Base-by-base conservation (phyloP, 2,329 filamentous ascomycete genomes). In the Alternaria infectoria region DNA sequence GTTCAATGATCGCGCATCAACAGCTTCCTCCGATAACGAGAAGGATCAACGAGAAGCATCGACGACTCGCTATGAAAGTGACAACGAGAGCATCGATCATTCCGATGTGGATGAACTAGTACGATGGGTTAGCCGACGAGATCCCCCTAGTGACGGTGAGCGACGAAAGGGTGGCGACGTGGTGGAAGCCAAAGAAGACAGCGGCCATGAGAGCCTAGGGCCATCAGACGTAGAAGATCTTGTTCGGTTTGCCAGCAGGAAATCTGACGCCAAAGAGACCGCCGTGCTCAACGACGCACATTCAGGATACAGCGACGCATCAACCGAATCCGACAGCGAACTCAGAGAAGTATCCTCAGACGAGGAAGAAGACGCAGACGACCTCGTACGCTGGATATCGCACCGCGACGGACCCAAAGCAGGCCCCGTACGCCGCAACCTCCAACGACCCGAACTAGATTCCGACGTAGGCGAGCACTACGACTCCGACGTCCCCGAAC, bases 91-190 rank as follows among this genome's bases (percentile, higher is more conserved):
- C 19, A 74, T 79, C 17, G 36, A 74, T n/a, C 69, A 78, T 40
- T 74, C 72, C 1, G 72, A 78, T 59, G 69, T 78, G 3, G 76
- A 79, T 23, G 76, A 77, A 1, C 25, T 79, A 4, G 70, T 77
- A 15, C 72, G 75, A 28, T 79, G 76, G 77, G 73, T 78, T 8
- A 77, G 75, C 49, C 65, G 71, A 60, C 64, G 70, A 36, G 74
- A 77, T 57, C 66, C 69, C n/a, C 68, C 73, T 7, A 74, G 72
- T 23, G 73, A 75, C 23, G 72, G 72, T n/a, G 73, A 77, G 65
- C 49, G 64, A 5, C 58, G 61, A n/a, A 57, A 57, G 46, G 57
- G 45, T 19, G 59, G 40, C 19, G 11, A 51, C 26, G 51, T 61
- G 13, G 12, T 19, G 8, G 17, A 59, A n/a, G 59, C 59, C n/a